phyloP scores from a whole-genome alignment of 371 early-diverging fungal species.

The Mucor sp. region DNA sequence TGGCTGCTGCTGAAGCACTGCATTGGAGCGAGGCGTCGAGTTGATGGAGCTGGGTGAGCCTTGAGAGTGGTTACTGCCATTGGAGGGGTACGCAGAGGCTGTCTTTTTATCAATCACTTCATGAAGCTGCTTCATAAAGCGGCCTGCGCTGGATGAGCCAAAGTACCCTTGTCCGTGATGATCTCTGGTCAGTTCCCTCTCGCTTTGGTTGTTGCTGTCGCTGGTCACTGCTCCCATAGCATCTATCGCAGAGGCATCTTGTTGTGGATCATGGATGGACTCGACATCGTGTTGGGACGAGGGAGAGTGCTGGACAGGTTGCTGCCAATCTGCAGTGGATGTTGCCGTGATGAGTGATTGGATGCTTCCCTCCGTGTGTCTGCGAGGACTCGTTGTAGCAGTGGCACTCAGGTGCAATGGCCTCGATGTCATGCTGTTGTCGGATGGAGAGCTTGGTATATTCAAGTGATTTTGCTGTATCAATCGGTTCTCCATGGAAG shows the following conservation, averaged over 20 bases:
- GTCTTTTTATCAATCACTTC: slow-evolving; percentile 29
- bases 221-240: slow-evolving; percentile 29
- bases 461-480: neutral
- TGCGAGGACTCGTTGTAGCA: neutral
- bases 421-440: neutral
- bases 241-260: slow-evolving; percentile 3
- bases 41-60: slow-evolving; percentile 5
- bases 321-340: neutral
- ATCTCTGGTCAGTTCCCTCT: neutral
- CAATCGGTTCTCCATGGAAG: neutral
- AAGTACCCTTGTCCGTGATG: slow-evolving; percentile 24
- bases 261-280: neutral
- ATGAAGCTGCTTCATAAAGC: slow-evolving; percentile 28
- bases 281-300: neutral
- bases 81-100: neutral
- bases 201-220: slow-evolving; percentile 8
- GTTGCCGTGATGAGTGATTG: neutral
- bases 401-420: neutral
- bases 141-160: slow-evolving; percentile 30
- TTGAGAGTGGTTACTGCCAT: neutral
- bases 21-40: neutral
- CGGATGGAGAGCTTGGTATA: neutral
- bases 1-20: neutral
- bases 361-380: neutral
- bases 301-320: neutral